Percentiles rank a stretch among this genome's conserved stretches.
Conservation (phyloP, 176 grass and related monocot species). For the Secale cereale region DNA sequence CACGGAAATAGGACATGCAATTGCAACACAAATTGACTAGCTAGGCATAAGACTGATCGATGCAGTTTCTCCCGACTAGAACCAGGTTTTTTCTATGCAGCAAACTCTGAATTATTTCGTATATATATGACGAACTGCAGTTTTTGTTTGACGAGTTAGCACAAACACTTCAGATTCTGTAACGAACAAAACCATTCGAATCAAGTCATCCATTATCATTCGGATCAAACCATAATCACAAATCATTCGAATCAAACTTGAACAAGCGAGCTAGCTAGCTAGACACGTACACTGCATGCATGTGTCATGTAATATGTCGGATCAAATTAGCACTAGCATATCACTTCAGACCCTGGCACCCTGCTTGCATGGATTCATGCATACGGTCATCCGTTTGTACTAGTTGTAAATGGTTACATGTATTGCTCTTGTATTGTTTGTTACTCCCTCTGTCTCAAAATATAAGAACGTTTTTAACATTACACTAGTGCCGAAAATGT, state of each 20-base stretch:
- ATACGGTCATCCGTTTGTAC: background rate
- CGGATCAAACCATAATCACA: background rate
- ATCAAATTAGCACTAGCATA: background rate
- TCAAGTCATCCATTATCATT: background rate
- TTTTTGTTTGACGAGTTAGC: background rate
- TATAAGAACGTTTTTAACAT: too few relatives aligned
- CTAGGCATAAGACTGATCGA: background rate
- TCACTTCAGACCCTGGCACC: background rate
- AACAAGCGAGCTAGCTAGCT: background rate
- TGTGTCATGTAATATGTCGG: background rate
- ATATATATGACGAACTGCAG: background rate
- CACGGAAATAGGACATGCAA: slow-evolving; percentile 21
- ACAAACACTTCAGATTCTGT: background rate
- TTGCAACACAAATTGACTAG: slow-evolving; percentile 5
- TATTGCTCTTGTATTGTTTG: background rate
- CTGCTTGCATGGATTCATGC: background rate
- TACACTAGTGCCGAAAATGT: too few relatives aligned
- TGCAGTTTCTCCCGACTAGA: background rate
- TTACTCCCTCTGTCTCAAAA: too few relatives aligned
- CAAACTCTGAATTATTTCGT: background rate
- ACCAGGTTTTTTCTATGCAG: background rate
- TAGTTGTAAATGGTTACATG: background rate
- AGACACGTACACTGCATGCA: background rate
- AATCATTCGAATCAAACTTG: background rate
- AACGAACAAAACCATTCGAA: background rate